A percentile compares a stretch with the other conserved stretches of the same genome.
phyloP scores from a whole-genome alignment of 1,284 basidiomycete genomes.

The Ceratobasidium sp. region DNA sequence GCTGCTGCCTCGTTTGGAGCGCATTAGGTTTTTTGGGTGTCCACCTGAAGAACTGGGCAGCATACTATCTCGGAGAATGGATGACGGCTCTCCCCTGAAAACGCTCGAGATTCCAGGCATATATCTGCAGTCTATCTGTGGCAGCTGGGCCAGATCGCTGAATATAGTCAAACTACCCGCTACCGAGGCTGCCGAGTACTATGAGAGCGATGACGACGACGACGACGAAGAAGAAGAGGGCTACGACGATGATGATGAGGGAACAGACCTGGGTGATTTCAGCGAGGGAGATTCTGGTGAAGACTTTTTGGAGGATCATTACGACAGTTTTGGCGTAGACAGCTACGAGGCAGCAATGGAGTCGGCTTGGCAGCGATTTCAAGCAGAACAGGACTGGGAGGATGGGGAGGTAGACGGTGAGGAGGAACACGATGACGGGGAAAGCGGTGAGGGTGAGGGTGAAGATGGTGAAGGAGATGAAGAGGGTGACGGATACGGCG shows the following conservation, averaged over 20 bases:
- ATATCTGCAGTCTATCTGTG: neutral
- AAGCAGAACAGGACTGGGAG: neutral
- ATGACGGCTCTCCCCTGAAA: neutral
- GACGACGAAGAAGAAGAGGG: neutral
- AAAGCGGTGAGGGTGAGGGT: too few species aligned
- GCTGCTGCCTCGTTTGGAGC: neutral
- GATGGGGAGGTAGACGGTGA: neutral
- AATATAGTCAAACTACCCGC: neutral
- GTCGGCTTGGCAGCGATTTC: neutral
- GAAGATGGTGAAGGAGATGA: too few species aligned
- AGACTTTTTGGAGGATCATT: too few species aligned
- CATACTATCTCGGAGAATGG: neutral
- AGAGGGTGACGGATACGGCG: neutral
- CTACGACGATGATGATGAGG: neutral
- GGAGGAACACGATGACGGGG: neutral
- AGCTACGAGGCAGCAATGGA: neutral
- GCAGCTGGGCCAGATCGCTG: neutral
- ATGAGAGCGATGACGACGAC: neutral
- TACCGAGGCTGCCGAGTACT: neutral
- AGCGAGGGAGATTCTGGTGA: too few species aligned
- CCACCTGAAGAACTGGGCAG: neutral
- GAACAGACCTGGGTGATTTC: too few species aligned
- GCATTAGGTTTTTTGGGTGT: neutral
- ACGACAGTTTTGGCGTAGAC: too few species aligned
- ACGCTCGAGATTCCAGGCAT: neutral